A percentile compares a stretch with the other conserved stretches of the same genome.
phyloP scores from a whole-genome alignment of 2,329 filamentous ascomycete genomes.

The Alternaria infectoria region DNA sequence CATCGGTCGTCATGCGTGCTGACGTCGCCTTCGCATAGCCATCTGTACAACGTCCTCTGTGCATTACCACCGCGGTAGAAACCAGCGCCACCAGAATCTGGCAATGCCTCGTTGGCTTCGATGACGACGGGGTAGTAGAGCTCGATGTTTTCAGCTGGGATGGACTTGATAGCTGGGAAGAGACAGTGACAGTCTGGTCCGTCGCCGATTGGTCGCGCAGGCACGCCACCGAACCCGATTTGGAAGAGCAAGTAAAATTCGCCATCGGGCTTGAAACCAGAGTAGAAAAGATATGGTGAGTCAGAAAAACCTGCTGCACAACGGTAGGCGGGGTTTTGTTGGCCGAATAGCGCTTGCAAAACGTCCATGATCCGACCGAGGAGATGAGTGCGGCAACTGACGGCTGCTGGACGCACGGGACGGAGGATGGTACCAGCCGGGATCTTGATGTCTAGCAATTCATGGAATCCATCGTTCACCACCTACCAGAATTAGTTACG shows the following conservation, averaged over 20 bases:
- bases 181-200: slow-evolving; percentile 59
- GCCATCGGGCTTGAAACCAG: slow-evolving; percentile 56
- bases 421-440: slow-evolving; percentile 55
- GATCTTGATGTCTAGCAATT: slow-evolving; percentile 56
- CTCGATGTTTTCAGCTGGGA: slow-evolving; percentile 58
- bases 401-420: slow-evolving; percentile 55
- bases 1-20: slow-evolving; percentile 58
- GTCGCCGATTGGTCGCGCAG: slow-evolving; percentile 56
- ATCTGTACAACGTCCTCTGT: slow-evolving; percentile 56
- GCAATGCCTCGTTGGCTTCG: slow-evolving; percentile 56
- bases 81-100: slow-evolving; percentile 57
- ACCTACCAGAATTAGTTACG: slow-evolving; percentile 20
- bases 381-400: slow-evolving; percentile 57
- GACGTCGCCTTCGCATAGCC: slow-evolving; percentile 55
- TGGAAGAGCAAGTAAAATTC: slow-evolving; percentile 60
- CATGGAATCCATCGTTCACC: slow-evolving; percentile 60
- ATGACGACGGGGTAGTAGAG: slow-evolving; percentile 57
- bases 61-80: slow-evolving; percentile 58
- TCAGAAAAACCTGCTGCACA: slow-evolving; percentile 60
- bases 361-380: slow-evolving; percentile 58
- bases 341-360: slow-evolving; percentile 58
- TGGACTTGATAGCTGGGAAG: slow-evolving; percentile 59
- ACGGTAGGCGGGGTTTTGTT: slow-evolving; percentile 54
- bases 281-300: slow-evolving; percentile 59
- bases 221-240: slow-evolving; percentile 59